A percentile compares a stretch with the other conserved stretches of the same genome.
These are phyloP conservation scores for Aureobasidium sp. DNA, from an alignment of 2,329 filamentous ascomycete genomes.

Conservation along the genomic window DNA sequence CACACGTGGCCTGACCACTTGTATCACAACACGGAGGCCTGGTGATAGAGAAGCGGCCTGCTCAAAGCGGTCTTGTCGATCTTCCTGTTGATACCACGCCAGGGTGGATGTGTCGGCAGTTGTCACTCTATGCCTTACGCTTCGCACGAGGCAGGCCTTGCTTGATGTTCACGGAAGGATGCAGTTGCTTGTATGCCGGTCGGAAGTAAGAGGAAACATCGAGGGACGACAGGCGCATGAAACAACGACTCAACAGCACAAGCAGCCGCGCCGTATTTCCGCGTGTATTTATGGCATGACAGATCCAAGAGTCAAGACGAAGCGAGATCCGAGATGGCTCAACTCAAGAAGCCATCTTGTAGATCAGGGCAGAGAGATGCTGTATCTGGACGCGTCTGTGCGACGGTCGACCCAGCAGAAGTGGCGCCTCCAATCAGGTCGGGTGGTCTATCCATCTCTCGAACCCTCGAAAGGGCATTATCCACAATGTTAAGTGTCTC, in stretches of 20 bases:
- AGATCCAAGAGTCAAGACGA: neutral
- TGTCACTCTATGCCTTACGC: neutral
- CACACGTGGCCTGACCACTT: neutral
- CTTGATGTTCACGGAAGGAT: neutral
- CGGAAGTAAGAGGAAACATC: neutral
- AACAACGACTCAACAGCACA: neutral
- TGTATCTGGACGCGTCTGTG: neutral
- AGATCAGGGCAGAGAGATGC: neutral
- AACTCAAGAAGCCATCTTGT: neutral
- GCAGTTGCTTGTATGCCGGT: neutral
- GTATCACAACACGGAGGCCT: neutral
- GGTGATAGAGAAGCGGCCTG: neutral
- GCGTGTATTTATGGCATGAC: slow-evolving; percentile 4
- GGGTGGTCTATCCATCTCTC: neutral
- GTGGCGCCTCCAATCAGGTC: neutral
- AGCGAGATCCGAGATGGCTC: neutral
- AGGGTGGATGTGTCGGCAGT: neutral
- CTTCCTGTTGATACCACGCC: neutral
- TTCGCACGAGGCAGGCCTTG: neutral
- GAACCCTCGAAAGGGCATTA: neutral
- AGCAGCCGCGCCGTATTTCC: neutral
- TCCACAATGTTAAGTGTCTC: slow-evolving; percentile 3
- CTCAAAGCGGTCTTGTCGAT: neutral
- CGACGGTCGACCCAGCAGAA: neutral
- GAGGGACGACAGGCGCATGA: neutral